Percentiles rank a stretch among this genome's conserved stretches.
Conservation (phyloP, 345 rosid species). For the Arabidopsis arenosa region DNA sequence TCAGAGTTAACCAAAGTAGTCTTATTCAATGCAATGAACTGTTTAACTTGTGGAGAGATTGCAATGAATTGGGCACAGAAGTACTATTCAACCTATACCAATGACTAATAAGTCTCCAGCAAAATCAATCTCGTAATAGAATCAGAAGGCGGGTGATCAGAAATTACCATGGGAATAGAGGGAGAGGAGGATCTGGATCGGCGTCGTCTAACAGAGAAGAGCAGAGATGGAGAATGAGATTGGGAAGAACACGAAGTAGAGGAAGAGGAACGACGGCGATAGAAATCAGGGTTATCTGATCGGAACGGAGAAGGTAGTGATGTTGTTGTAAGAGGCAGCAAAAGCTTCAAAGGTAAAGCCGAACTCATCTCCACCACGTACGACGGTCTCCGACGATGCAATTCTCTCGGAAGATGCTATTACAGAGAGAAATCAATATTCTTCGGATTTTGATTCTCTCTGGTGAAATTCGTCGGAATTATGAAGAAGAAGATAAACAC, state of each 20-base stretch:
- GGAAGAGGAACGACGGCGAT: slow-evolving; percentile 17
- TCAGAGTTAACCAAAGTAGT: neutral
- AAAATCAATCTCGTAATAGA: neutral
- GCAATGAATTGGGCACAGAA: neutral
- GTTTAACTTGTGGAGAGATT: neutral
- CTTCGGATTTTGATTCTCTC: neutral
- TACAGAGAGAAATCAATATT: neutral
- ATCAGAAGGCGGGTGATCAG: neutral
- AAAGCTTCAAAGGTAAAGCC: slow-evolving; percentile 52
- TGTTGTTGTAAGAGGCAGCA: slow-evolving; percentile 48
- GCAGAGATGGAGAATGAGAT: neutral
- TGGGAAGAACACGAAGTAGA: slow-evolving; percentile 3
- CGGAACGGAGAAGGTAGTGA: slow-evolving; percentile 28
- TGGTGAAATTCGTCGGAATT: neutral
- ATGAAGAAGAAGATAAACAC: slow-evolving; percentile 2
- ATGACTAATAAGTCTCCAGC: neutral
- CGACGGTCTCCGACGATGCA: neutral
- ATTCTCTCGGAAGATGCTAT: neutral
- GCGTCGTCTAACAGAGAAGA: slow-evolving; percentile 12
- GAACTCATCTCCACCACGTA: slow-evolving; percentile 47
- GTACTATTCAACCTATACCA: neutral
- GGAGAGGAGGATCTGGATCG: slow-evolving; percentile 37
- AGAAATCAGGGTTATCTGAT: slow-evolving; percentile 53
- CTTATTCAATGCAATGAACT: neutral
- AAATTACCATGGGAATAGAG: slow-evolving; percentile 52